A percentile compares a stretch with the other conserved stretches of the same genome.
These are phyloP conservation scores for Adansonia grandidieri DNA, from an alignment of 441 rosid species.

Conservation along the genomic window DNA sequence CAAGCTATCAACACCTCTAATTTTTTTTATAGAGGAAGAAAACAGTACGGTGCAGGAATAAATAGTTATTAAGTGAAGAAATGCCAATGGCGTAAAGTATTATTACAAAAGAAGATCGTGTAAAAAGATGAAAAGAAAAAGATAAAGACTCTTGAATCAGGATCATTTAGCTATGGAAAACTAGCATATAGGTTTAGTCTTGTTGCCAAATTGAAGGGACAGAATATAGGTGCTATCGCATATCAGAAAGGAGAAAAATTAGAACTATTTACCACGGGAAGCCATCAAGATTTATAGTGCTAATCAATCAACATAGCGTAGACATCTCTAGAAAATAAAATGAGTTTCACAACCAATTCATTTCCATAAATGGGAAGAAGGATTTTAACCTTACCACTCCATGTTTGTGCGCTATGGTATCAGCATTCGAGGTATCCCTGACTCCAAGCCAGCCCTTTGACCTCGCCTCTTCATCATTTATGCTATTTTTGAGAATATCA, in stretches of 20 bases:
- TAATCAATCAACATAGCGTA: slow-evolving; percentile 3
- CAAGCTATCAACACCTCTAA: neutral
- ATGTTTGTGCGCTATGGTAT: slow-evolving; percentile 87
- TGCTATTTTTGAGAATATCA: slow-evolving; percentile 76
- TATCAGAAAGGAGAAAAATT: neutral
- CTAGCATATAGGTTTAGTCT: neutral
- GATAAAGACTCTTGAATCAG: neutral
- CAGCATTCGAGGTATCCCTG: slow-evolving; percentile 62
- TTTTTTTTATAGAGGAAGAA: neutral
- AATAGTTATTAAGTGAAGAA: neutral
- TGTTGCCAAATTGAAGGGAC: neutral
- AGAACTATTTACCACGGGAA: neutral
- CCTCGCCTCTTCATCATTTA: slow-evolving; percentile 68
- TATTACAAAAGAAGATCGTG: neutral
- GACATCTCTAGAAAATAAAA: slow-evolving; percentile 3
- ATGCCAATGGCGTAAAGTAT: neutral
- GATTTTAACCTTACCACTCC: slow-evolving; percentile 76
- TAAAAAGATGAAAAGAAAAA: neutral
- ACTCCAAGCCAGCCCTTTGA: slow-evolving; percentile 86
- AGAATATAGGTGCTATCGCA: neutral
- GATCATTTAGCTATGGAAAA: neutral
- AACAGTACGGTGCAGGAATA: neutral
- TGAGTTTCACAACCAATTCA: neutral
- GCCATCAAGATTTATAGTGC: neutral
- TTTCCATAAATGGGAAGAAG: slow-evolving; percentile 21